Conservation (phyloP, 331 rosid genomes). For the Rhamnella rubrinervis region DNA sequence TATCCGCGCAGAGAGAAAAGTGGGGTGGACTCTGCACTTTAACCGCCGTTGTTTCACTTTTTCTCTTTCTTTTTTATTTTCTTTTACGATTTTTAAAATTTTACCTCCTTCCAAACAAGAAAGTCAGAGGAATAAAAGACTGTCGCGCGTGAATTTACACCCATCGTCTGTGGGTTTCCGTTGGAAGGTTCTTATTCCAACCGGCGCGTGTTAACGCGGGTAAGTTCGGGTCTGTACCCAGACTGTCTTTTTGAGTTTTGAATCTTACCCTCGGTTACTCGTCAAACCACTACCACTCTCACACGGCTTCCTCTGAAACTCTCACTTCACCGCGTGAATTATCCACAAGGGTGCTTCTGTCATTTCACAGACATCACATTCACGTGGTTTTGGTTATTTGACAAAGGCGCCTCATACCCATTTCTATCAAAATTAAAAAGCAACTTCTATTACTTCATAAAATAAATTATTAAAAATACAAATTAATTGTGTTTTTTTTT, state of each 20-base stretch:
- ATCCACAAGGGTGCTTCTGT: background rate
- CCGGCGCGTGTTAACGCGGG: no score
- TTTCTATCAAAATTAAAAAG: background rate
- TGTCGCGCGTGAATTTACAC: no score
- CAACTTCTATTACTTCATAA: background rate
- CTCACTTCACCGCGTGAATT: background rate
- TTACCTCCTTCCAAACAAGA: no score
- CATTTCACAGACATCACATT: background rate
- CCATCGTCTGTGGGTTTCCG: background rate
- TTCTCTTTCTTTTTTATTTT: no score
- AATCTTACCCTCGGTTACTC: background rate
- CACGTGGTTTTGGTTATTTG: background rate
- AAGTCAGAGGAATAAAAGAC: no score
- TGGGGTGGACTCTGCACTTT: background rate
- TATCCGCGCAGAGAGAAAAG: no score
- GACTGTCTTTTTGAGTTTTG: conserved; percentile 1
- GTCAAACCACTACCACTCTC: background rate
- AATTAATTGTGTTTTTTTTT: no score
- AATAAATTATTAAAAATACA: background rate
- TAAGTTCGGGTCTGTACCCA: no score
- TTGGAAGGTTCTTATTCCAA: no score
- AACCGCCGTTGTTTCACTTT: conserved; percentile 40
- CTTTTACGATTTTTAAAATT: no score
- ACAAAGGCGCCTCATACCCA: background rate
- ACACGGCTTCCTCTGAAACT: background rate